Evolutionary conservation across 2,329 filamentous ascomycete genomes (phyloP).

Genomic region (Botrytis sinoallii): DNA sequence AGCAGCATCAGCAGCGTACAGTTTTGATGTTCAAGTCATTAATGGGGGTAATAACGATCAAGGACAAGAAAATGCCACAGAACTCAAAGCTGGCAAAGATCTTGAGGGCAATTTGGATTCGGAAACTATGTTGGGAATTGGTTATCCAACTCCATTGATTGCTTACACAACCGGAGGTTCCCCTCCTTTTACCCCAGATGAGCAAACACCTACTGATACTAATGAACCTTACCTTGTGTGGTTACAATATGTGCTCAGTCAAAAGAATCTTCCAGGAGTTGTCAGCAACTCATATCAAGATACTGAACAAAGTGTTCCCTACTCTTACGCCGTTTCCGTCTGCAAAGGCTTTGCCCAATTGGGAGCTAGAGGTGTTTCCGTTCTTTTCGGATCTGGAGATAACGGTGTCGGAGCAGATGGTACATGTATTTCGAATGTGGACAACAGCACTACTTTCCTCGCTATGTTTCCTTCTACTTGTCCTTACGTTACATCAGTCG

Average conservation of each 20-base stretch:
- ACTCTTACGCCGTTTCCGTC: conserved; percentile 49
- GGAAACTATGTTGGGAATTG: conserved; percentile 52
- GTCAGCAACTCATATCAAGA: conserved; percentile 57
- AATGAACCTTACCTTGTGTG: conserved; percentile 58
- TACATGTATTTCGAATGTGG: conserved; percentile 50
- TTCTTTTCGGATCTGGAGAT: conserved; percentile 53
- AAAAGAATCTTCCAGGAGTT: conserved; percentile 49
- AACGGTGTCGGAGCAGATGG: conserved; percentile 44
- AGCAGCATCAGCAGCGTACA: conserved; percentile 21
- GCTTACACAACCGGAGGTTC: conserved; percentile 54
- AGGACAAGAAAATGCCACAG: conserved; percentile 21
- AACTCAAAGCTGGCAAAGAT: conserved; percentile 22
- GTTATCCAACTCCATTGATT: conserved; percentile 50
- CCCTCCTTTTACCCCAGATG: conserved; percentile 51
- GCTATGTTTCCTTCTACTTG: conserved; percentile 63
- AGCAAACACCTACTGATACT: conserved; percentile 26
- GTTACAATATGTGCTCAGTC: conserved; percentile 49
- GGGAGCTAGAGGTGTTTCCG: conserved; percentile 50
- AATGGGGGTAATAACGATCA: conserved; percentile 22
- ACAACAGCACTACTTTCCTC: conserved; percentile 52
- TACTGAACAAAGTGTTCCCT: conserved; percentile 53
- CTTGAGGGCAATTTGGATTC: conserved; percentile 56
- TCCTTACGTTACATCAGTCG: conserved; percentile 64
- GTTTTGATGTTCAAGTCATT: conserved; percentile 19
- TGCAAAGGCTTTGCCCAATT: conserved; percentile 53